Evolutionary conservation across 768 basidiomycete genomes (phyloP), one percentile per base, ranked within the genome.

Genomic region (Boletellus emodensis): DNA sequence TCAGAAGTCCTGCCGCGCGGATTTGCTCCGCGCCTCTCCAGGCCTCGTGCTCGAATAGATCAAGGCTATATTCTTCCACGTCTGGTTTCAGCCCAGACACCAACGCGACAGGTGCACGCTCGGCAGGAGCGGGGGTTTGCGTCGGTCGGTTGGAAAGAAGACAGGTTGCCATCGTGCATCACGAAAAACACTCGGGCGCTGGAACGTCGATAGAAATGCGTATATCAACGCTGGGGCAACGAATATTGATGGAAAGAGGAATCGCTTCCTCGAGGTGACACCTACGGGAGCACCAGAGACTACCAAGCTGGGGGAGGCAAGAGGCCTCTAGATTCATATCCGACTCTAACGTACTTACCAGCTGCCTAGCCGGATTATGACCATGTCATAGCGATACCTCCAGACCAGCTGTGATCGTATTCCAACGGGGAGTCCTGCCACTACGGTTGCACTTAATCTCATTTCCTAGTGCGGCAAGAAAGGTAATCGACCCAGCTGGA

Each of bases 121-220:
- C 10, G 88, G 85, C 2, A 89, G 87, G 13, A 75, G 69, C 1
- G 91, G 91, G 87, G 85, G 60, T 82, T 73, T 9, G 87, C 82
- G 40, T 74, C 68, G 0, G 74, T 55, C 4, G 80, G 69, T 14
- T 66, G 56, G 17, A 86, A 58, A 9, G 78, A 73, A 68, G 92
- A 92, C 30, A 94, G 68, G 60, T 81, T 79, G 6, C 89, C 87
- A 46, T 84, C 77, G 60, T 92, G 87, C 6, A 81, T 80, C 22
- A 78, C 70, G 35, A 94, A 73, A 67, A 93, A 94, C 12, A 86
- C 59, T 78, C 75, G 17, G 65, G 58, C 2, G 67, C 63, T 1
- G 92, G 89, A 3, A 91, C 70, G 42, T 86, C 81, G 45, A 97
- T 78, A 38, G 77, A 79, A 39, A 94, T 76, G 28, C 78, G 79